Conservation (phyloP, 2,329 filamentous ascomycete genomes). For the Domatiomyces globalis region DNA sequence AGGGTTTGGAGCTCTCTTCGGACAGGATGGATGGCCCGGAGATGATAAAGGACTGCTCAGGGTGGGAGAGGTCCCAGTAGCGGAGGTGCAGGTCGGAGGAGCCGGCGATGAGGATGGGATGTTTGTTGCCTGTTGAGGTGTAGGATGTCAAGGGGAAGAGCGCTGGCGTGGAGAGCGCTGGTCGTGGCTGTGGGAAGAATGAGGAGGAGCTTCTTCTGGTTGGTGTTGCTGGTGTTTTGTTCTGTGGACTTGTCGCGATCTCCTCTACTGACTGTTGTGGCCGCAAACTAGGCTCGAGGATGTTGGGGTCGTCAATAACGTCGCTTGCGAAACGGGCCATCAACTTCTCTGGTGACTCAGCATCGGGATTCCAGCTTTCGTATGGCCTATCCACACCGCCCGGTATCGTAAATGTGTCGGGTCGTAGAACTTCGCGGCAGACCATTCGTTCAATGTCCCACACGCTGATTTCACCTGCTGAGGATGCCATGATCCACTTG, state of each 20-base stretch:
- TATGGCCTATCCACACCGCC: constrained; percentile 43
- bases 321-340: constrained; percentile 63
- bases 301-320: constrained; percentile 11
- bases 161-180: constrained; percentile 4
- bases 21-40: constrained; percentile 50
- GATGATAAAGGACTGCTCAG: constrained; percentile 65
- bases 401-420: constrained; percentile 18
- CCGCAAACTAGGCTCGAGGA: constrained; percentile 11
- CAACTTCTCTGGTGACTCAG: constrained; percentile 76
- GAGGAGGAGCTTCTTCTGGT: no score
- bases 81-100: constrained; percentile 82
- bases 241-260: background rate
- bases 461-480: constrained; percentile 81
- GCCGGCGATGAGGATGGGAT: constrained; percentile 73
- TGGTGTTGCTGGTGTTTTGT: background rate
- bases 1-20: constrained; percentile 42
- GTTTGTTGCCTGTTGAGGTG: constrained; percentile 36
- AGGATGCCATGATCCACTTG: constrained; percentile 76
- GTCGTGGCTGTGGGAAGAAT: background rate
- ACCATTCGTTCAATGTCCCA: constrained; percentile 89
- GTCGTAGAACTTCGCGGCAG: constrained; percentile 77
- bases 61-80: constrained; percentile 76
- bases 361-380: constrained; percentile 77
- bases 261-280: background rate
- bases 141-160: background rate